Base-by-base conservation (phyloP, 139 green algal species). In the Chlorokybus atmophyticus region DNA sequence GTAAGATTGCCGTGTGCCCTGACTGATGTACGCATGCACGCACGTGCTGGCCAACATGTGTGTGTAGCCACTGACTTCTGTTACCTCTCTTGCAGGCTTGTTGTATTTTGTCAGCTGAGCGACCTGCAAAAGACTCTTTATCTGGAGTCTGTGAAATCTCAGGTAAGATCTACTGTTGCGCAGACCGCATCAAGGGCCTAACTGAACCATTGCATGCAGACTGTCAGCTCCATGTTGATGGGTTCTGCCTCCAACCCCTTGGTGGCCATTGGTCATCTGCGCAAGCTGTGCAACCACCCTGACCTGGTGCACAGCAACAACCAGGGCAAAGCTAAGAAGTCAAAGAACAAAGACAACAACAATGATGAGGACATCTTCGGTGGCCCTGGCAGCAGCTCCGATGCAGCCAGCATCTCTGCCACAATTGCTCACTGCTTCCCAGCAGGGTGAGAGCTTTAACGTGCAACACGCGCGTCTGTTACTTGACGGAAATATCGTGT, bases 271-370 rank as follows among this genome's bases (percentile, higher is more conserved):
- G 51, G 52, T 2, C 5, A 66, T 1, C 78, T 98, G 2, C 88
- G 90, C 56, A 95, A 97, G 81, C 81, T 97, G 49, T 89, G 84
- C 79, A 95, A 94, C 79, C 89, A 97, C 74, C 89, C 89, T 4
- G 92, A 94, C 65, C 76, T 94, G 28, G 7, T 59, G 17, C 14
- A 21, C 52, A 59, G n/a, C n/a, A n/a, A n/a, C n/a, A n/a, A n/a
- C n/a, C n/a, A n/a, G n/a, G n/a, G n/a, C n/a, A n/a, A n/a, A n/a
- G n/a, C n/a, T n/a, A n/a, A n/a, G n/a, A n/a, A n/a, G n/a, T n/a
- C n/a, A n/a, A n/a, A n/a, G n/a, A n/a, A n/a, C n/a, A n/a, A n/a
- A n/a, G n/a, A n/a, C n/a, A n/a, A n/a, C n/a, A n/a, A n/a, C n/a
- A n/a, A n/a, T n/a, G n/a, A n/a, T n/a, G n/a, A n/a, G n/a, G n/a